phyloP scores from a whole-genome alignment of 352 stramenopile species.

The Phytophthora hybrid region DNA sequence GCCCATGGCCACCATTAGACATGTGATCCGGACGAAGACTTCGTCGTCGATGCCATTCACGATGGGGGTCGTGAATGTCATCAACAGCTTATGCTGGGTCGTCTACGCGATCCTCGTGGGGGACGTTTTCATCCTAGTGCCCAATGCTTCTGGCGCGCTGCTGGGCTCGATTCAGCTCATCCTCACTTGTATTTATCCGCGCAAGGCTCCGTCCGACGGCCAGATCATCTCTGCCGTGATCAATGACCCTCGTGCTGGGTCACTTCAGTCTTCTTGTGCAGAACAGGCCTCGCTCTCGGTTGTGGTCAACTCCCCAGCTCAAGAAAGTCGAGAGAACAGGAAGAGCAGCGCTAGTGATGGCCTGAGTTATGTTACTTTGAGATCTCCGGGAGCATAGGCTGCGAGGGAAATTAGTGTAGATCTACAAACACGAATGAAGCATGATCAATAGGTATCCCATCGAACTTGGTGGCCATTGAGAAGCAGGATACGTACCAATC shows the following conservation, averaged over 20 bases:
- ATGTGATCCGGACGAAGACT: slow-evolving; percentile 51
- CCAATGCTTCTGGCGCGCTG: slow-evolving; percentile 45
- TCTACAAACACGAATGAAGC: not conserved
- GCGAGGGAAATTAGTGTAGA: not conserved
- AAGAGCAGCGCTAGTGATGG: slow-evolving; percentile 17
- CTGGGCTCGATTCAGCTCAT: slow-evolving; percentile 42
- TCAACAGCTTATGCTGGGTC: slow-evolving; percentile 62
- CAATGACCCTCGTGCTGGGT: slow-evolving; percentile 17
- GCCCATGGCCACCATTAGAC: slow-evolving; percentile 45
- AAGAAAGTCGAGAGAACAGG: slow-evolving; percentile 14
- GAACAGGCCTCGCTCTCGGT: slow-evolving; percentile 29
- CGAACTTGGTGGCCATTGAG: not conserved
- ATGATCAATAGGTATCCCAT: not conserved
- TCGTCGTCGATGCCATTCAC: slow-evolving; percentile 58
- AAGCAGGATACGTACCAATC: not conserved
- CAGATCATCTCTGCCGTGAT: slow-evolving; percentile 32
- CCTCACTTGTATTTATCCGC: slow-evolving; percentile 44
- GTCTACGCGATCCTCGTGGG: slow-evolving; percentile 41
- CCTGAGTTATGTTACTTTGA: slow-evolving; percentile 18
- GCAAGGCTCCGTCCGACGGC: slow-evolving; percentile 29
- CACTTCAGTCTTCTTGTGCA: slow-evolving; percentile 13
- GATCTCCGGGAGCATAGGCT: slow-evolving; percentile 19
- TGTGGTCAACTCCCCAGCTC: slow-evolving; percentile 25
- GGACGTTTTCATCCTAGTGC: slow-evolving; percentile 52
- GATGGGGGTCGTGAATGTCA: slow-evolving; percentile 44